Percentiles rank a stretch among this genome's conserved stretches.
phyloP scores from a whole-genome alignment of 345 rosid genomes.

The Lepidium aucheri region DNA sequence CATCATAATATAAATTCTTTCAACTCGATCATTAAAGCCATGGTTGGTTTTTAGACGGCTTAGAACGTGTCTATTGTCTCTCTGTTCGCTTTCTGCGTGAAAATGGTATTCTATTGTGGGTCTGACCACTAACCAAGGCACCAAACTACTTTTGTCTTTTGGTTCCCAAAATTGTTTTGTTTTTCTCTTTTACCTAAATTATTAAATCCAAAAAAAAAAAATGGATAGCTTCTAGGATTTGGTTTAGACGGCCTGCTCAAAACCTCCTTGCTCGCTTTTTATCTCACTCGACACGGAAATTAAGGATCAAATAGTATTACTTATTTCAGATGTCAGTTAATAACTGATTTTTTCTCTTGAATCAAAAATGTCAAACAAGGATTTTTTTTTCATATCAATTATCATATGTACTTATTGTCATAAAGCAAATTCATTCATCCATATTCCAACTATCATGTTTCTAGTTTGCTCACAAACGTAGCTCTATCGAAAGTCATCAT shows the following conservation, averaged over 20 bases:
- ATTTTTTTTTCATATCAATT: not conserved
- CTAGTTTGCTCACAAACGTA: not conserved
- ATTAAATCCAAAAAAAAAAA: not conserved
- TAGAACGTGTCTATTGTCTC: not conserved
- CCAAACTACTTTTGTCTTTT: not conserved
- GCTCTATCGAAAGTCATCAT: not conserved
- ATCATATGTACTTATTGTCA: not conserved
- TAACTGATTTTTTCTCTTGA: too few relatives aligned
- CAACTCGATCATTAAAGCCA: not conserved
- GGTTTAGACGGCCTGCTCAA: not conserved
- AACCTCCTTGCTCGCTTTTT: not conserved
- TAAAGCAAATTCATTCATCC: not conserved
- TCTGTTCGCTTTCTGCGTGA: not conserved
- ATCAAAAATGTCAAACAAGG: not conserved
- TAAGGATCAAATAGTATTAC: not conserved
- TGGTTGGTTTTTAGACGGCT: slow-evolving; percentile 4
- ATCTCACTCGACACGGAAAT: not conserved
- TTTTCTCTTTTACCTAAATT: not conserved
- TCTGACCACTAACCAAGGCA: not conserved
- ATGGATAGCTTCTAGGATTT: not conserved
- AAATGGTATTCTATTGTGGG: not conserved
- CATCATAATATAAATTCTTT: not conserved
- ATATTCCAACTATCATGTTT: not conserved
- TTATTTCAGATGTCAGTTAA: too few relatives aligned
- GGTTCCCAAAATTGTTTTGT: not conserved